Conservation (phyloP, 371 early-diverging fungal genomes). For the Syncephalastrum sp. region DNA sequence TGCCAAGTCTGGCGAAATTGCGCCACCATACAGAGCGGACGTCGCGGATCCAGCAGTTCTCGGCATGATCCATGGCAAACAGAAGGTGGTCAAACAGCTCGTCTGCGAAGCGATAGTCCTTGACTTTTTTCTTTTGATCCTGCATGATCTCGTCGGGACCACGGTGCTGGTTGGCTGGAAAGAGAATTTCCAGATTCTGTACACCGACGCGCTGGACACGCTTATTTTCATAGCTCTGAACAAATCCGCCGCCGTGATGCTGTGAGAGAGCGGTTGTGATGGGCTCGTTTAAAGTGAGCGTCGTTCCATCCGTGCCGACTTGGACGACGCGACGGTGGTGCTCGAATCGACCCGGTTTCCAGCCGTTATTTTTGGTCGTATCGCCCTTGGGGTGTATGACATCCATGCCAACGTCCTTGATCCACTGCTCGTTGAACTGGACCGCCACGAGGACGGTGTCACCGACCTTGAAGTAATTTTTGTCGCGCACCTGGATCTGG, state of each 20-base stretch:
- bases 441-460: conserved; percentile 41
- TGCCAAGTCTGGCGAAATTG: conserved; percentile 40
- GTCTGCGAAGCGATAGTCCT: conserved; percentile 49
- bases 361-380: conserved; percentile 40
- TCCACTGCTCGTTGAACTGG: conserved; percentile 40
- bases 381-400: conserved; percentile 42
- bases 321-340: conserved; percentile 26
- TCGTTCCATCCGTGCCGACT: conserved; percentile 12
- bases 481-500: conserved; percentile 15
- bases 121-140: conserved; percentile 32
- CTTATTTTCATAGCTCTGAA: conserved; percentile 32
- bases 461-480: conserved; percentile 20
- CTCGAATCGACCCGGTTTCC: conserved; percentile 35
- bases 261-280: conserved; percentile 33
- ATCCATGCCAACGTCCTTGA: conserved; percentile 49
- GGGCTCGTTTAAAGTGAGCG: conserved; percentile 40
- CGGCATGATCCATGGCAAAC: conserved; percentile 32
- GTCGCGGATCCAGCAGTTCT: conserved; percentile 41
- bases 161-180: conserved; percentile 36
- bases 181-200: conserved; percentile 39
- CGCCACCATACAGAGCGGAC: conserved; percentile 44
- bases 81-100: conserved; percentile 49
- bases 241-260: conserved; percentile 41
- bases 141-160: conserved; percentile 40
- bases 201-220: conserved; percentile 38